phyloP scores from a whole-genome alignment of 164 flowering plant genomes.

The Umbilicus rupestris region DNA sequence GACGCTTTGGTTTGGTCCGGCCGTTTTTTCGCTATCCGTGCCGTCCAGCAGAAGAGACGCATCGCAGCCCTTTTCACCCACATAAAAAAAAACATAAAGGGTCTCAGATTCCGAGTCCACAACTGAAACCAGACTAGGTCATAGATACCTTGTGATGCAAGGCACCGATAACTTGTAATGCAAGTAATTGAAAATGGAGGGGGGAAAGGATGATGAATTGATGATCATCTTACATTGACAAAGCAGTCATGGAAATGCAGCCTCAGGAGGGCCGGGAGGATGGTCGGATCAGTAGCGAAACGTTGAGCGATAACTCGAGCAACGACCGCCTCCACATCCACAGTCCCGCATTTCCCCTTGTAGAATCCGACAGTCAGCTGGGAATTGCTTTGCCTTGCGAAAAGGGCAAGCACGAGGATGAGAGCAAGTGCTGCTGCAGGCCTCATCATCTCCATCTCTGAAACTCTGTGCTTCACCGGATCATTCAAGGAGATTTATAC shows the following conservation, averaged over 20 bases:
- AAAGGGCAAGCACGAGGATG: background rate
- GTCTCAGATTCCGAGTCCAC: background rate
- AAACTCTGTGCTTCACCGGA: background rate
- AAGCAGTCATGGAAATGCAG: conserved; percentile 10
- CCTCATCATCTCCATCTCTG: conserved; percentile 5
- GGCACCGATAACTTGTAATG: background rate
- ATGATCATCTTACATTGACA: background rate
- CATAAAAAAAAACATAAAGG: background rate
- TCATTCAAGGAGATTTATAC: background rate
- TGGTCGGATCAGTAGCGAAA: conserved; percentile 8
- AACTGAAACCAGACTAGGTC: background rate
- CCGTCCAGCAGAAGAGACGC: conserved; percentile 6
- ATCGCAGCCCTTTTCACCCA: conserved; percentile 5
- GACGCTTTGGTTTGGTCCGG: conserved; percentile 29
- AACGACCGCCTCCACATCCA: conserved; percentile 6
- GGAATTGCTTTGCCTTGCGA: background rate
- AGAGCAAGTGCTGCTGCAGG: background rate
- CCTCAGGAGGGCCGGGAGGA: conserved; percentile 6
- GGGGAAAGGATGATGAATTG: too few relatives aligned
- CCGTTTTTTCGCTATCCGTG: conserved; percentile 27
- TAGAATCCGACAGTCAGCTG: conserved; percentile 7
- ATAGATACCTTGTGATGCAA: background rate
- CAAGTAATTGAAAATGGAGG: background rate
- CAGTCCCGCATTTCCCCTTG: conserved; percentile 3
- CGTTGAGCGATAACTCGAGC: background rate